These are phyloP conservation scores for Backusella psychrophila DNA, from an alignment of 192 early-diverging fungal species.

Conservation along the genomic window DNA sequence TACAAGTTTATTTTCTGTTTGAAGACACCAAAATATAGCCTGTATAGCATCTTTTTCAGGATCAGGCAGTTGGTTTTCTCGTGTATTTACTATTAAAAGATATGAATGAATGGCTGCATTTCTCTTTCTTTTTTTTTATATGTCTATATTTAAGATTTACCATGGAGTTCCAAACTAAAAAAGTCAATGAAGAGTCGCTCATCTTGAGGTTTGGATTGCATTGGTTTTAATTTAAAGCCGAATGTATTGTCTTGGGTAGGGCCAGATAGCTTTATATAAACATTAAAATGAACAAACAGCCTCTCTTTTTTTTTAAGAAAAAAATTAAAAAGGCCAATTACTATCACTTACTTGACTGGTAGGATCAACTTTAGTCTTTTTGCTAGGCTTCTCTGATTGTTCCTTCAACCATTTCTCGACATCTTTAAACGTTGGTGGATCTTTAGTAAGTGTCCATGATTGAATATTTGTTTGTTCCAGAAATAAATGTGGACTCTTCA, in stretches of 20 bases:
- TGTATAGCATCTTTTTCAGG: slow-evolving; percentile 62
- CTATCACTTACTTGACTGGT: not conserved
- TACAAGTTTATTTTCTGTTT: slow-evolving; percentile 44
- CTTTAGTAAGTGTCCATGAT: slow-evolving; percentile 35
- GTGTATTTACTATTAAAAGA: slow-evolving; percentile 34
- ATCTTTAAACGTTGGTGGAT: slow-evolving; percentile 37
- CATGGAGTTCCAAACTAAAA: slow-evolving; percentile 68
- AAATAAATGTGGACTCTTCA: not conserved
- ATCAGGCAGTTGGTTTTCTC: slow-evolving; percentile 60
- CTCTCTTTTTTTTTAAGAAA: slow-evolving; percentile 9
- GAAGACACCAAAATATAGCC: slow-evolving; percentile 68
- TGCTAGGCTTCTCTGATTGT: not conserved
- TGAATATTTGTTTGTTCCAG: slow-evolving; percentile 10
- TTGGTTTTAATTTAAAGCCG: slow-evolving; percentile 64
- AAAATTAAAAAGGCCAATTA: no score
- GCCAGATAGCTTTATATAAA: slow-evolving; percentile 49
- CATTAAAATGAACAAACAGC: not conserved
- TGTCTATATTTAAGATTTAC: slow-evolving; percentile 10
- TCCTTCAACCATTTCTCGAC: slow-evolving; percentile 43
- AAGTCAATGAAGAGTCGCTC: slow-evolving; percentile 44
- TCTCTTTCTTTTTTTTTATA: not conserved
- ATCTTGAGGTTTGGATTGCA: slow-evolving; percentile 41
- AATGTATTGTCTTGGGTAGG: slow-evolving; percentile 62
- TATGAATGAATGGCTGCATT: not conserved
- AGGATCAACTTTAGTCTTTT: not conserved